phyloP scores from a whole-genome alignment of 345 rosid species.

The Eucalyptus camaldulensis region DNA sequence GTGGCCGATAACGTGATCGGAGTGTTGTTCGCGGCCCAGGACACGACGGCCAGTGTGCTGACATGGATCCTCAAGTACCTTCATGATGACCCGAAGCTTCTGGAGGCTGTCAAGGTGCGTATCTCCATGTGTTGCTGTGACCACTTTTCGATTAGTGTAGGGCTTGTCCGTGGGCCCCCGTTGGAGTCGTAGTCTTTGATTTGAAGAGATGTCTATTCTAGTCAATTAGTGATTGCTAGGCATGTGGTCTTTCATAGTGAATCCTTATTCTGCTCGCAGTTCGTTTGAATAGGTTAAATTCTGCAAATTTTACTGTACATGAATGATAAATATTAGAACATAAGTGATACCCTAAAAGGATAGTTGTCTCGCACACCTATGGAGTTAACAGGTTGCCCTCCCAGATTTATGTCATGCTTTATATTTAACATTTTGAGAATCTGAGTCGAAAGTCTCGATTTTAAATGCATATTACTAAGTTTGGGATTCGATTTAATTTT shows the following conservation, averaged over 20 bases:
- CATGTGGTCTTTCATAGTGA: not conserved
- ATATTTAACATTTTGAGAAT: not conserved
- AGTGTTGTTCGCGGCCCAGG: constrained; percentile 84
- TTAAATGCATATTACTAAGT: not conserved
- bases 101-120: constrained; percentile 62
- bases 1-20: constrained; percentile 77
- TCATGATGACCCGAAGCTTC: constrained; percentile 40
- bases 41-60: constrained; percentile 76
- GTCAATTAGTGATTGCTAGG: not conserved
- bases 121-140: not conserved
- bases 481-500: not conserved
- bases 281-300: not conserved
- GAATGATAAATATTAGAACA: not conserved
- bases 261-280: not conserved
- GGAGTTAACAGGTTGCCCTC: not conserved
- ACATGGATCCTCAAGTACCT: constrained; percentile 89
- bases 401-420: not conserved
- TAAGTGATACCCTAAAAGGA: not conserved
- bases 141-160: not conserved
- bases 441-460: not conserved
- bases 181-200: not conserved
- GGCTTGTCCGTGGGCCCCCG: not conserved
- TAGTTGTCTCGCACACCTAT: not conserved
- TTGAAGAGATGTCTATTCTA: not conserved
- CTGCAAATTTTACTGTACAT: not conserved